A percentile compares a stretch with the other conserved stretches of the same genome.
phyloP scores from a whole-genome alignment of 2,329 filamentous ascomycete genomes.

The Pseudogymnoascus sp. region DNA sequence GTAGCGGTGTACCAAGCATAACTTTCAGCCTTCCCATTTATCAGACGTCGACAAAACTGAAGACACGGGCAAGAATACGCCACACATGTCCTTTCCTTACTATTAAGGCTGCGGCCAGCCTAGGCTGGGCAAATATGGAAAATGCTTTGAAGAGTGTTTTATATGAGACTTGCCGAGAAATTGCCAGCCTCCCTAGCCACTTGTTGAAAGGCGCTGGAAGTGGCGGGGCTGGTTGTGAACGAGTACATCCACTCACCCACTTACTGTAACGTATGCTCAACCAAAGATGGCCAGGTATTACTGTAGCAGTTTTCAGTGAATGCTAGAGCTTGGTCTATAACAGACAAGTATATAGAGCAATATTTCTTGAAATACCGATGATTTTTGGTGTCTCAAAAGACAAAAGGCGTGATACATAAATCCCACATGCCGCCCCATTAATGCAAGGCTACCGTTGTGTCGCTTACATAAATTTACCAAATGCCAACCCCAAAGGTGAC shows the following conservation, averaged over 20 bases:
- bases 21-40: constrained; percentile 4
- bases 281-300: background rate
- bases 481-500: constrained; percentile 7
- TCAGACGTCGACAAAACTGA: background rate
- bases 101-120: background rate
- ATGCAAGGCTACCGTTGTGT: constrained; percentile 2
- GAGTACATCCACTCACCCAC: background rate
- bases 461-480: constrained; percentile 8
- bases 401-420: background rate
- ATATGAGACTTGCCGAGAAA: constrained; percentile 3
- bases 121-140: background rate
- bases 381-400: background rate
- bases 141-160: background rate
- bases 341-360: background rate
- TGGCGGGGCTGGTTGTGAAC: background rate
- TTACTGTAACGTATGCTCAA: background rate
- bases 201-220: background rate
- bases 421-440: background rate
- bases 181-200: background rate
- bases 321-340: background rate
- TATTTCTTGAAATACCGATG: too few species aligned
- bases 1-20: background rate
- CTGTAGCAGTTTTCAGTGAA: background rate
- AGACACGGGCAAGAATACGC: background rate
- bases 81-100: background rate